Evolutionary conservation across 805 yeast species (phyloP), one percentile per base, ranked within the genome.

Genomic region (Priceomyces medius): DNA sequence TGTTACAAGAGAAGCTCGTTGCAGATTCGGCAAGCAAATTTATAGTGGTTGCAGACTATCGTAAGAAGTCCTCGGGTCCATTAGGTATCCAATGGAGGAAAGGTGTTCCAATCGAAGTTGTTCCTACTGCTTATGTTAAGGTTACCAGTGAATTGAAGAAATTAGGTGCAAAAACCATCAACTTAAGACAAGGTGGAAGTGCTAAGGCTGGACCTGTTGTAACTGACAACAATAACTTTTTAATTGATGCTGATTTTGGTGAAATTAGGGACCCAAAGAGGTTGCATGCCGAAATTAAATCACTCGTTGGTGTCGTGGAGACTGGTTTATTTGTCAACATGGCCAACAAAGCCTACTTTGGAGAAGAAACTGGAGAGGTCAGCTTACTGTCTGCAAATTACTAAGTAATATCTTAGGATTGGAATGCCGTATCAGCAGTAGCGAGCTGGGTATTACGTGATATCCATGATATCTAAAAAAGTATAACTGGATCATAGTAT

Each of bases 201-300:
- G 90, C 95, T 20, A 93, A 93, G 67, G 99, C 99, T 7, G 99
- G 99, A 20, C 98, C 99, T 8, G 83, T 89, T 17, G 85, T 93
- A 49, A 91, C 99, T 21, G 99, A 93, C 63, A 93, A 93, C 67
- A 89, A 90, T 64, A 93, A 90, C 64, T 88, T 89, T 59, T 76
- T 93, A 49, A 79, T 93, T 46, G 99, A 93, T 64, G 95, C 96
- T 23, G 88, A 89, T 59, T 91, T 93, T 58, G 97, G 96, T 32
- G 78, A 76, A 45, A 80, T 93, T 38, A 62, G 70, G 32, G 61
- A 73, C 40, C 78, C 80, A 3, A 53, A 41, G 12, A 51, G 47
- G 27, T 75, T 93, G 51, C 90, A 90, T 60, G 47, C 59, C 26
- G 61, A 79, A 53, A 81, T 93, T 61, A 88, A 86, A 64, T 59